These are phyloP conservation scores for Carpinus fangiana DNA, from an alignment of 306 rosid species.

Conservation along the genomic window DNA sequence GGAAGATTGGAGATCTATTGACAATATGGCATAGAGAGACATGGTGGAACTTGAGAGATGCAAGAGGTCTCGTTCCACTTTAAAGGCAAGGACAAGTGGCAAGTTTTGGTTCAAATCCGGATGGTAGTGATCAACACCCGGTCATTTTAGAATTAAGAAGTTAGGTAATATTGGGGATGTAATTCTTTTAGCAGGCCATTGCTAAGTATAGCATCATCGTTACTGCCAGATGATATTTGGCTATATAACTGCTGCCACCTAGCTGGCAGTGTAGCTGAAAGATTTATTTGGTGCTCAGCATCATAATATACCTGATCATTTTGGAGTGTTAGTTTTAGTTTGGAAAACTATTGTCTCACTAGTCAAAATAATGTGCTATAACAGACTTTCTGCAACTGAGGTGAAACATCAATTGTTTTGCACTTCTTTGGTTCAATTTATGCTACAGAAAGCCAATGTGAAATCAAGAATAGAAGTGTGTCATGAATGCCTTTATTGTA, in stretches of 20 bases:
- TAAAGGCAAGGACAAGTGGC: too few species aligned
- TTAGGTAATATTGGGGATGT: too few species aligned
- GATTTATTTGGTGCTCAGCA: too few species aligned
- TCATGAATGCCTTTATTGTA: constrained; percentile 5
- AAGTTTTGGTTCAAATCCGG: too few species aligned
- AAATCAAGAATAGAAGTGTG: constrained; percentile 13
- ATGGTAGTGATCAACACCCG: too few species aligned
- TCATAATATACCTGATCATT: neutral
- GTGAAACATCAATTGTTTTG: neutral
- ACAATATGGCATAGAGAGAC: too few species aligned
- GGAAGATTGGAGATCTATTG: too few species aligned
- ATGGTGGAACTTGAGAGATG: too few species aligned
- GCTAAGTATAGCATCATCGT: neutral
- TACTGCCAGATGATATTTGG: neutral
- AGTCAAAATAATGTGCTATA: neutral
- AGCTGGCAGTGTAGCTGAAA: neutral
- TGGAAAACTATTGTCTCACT: neutral
- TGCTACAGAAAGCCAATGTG: constrained; percentile 7
- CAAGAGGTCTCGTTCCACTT: too few species aligned
- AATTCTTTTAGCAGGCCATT: neutral
- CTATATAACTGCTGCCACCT: neutral
- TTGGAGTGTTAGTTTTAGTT: neutral
- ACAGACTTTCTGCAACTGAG: neutral
- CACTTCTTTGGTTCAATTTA: neutral
- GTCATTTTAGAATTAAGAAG: too few species aligned